Conservation (phyloP, 1,284 basidiomycete genomes). For the Microbotryum saponariae region DNA sequence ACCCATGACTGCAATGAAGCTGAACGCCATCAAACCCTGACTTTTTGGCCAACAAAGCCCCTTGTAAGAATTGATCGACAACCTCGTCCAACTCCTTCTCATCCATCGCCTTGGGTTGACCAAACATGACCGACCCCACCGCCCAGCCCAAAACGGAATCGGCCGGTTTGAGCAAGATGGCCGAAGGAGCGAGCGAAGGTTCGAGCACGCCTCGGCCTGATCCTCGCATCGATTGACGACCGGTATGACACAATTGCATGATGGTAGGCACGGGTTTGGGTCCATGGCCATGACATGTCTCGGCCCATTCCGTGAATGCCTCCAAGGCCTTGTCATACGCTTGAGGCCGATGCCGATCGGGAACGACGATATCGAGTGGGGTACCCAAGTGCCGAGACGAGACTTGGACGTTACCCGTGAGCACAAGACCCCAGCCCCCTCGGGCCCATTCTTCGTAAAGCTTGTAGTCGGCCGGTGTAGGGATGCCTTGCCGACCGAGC, state of each 20-base stretch:
- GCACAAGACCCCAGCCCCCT: conserved; percentile 76
- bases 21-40: conserved; percentile 85
- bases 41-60: conserved; percentile 57
- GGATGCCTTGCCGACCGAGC: conserved; percentile 59
- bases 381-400: conserved; percentile 62
- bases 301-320: conserved; percentile 52
- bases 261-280: conserved; percentile 39
- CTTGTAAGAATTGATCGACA: conserved; percentile 60
- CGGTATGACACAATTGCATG: conserved; percentile 79
- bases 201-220: conserved; percentile 56
- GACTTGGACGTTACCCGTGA: conserved; percentile 74
- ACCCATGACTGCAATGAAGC: conserved; percentile 56
- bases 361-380: conserved; percentile 69
- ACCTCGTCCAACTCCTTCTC: conserved; percentile 55
- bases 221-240: conserved; percentile 72
- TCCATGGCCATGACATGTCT: conserved; percentile 47
- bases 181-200: conserved; percentile 64
- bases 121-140: conserved; percentile 54
- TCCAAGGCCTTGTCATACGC: conserved; percentile 41
- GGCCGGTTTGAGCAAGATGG: conserved; percentile 51
- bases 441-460: conserved; percentile 72
- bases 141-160: conserved; percentile 43
- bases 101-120: conserved; percentile 57
- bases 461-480: conserved; percentile 55
- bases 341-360: conserved; percentile 42